A percentile compares a stretch with the other conserved stretches of the same genome.
These are phyloP conservation scores for Colletotrichum australisinense DNA, from an alignment of 2,329 filamentous ascomycete genomes.

Conservation along the genomic window DNA sequence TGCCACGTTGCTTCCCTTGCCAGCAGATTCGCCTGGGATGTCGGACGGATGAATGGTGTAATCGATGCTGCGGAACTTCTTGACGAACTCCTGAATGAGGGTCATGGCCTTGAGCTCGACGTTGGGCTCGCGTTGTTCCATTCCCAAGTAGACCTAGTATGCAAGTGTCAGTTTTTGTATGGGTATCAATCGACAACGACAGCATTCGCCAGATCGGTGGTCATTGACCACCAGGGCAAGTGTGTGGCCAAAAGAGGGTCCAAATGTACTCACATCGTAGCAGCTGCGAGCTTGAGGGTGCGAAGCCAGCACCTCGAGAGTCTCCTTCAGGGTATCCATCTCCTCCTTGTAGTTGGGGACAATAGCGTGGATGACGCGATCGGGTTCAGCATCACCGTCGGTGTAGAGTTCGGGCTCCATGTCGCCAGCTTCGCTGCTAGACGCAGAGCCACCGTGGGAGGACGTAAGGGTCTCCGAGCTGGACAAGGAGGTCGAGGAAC, in stretches of 20 bases:
- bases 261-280: slow-evolving; percentile 72
- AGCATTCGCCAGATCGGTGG: background rate
- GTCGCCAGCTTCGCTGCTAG: slow-evolving; percentile 64
- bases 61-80: slow-evolving; percentile 74
- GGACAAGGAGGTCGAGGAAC: slow-evolving; percentile 65
- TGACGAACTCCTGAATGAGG: slow-evolving; percentile 71
- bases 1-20: slow-evolving; percentile 80
- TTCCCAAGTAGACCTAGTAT: slow-evolving; percentile 74
- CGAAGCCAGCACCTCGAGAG: slow-evolving; percentile 74
- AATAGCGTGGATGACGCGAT: slow-evolving; percentile 71
- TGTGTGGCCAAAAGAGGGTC: background rate
- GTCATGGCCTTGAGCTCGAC: slow-evolving; percentile 70
- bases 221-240: background rate
- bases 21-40: slow-evolving; percentile 75
- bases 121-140: slow-evolving; percentile 76
- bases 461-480: slow-evolving; percentile 66
- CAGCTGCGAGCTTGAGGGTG: slow-evolving; percentile 71
- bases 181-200: background rate
- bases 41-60: slow-evolving; percentile 75
- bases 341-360: slow-evolving; percentile 83
- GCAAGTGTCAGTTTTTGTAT: slow-evolving; percentile 18
- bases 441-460: slow-evolving; percentile 58
- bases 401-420: slow-evolving; percentile 58
- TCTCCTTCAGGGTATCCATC: slow-evolving; percentile 74
- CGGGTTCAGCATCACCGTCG: slow-evolving; percentile 55